Conservation (phyloP, 78 protist species). For the Pirum gemmata region DNA sequence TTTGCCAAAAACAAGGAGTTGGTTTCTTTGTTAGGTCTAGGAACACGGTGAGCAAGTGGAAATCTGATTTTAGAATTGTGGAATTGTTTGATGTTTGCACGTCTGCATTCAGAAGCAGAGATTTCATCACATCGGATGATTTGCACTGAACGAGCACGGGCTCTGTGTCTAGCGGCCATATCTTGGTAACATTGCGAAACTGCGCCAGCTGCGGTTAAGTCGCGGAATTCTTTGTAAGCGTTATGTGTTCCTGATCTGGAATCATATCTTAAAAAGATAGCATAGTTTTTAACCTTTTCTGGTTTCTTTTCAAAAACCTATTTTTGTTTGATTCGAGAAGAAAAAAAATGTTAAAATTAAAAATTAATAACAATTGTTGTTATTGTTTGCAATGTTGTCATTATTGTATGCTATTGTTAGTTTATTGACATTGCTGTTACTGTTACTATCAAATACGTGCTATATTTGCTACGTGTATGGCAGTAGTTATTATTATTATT, state of each 20-base stretch:
- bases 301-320: conserved; percentile 80
- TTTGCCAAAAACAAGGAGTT: conserved; percentile 24
- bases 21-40: conserved; percentile 14
- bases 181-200: conserved; percentile 74
- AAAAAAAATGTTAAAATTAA: neutral
- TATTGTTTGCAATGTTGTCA: too few relatives aligned
- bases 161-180: conserved; percentile 93
- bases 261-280: conserved; percentile 90
- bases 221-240: conserved; percentile 95
- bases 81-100: conserved; percentile 73
- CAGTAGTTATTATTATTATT: too few relatives aligned
- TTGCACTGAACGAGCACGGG: conserved; percentile 77
- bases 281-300: conserved; percentile 82
- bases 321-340: neutral
- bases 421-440: too few relatives aligned
- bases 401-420: too few relatives aligned
- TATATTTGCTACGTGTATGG: too few relatives aligned
- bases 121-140: conserved; percentile 78
- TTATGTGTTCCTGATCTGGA: conserved; percentile 92
- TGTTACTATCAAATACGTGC: too few relatives aligned
- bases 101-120: conserved; percentile 49
- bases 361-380: neutral
- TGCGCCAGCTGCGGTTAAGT: conserved; percentile 71
- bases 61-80: conserved; percentile 62
- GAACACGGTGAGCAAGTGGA: conserved; percentile 75